phyloP scores from a whole-genome alignment of 2,329 filamentous ascomycete genomes.

The Pseudogymnoascus sp. region DNA sequence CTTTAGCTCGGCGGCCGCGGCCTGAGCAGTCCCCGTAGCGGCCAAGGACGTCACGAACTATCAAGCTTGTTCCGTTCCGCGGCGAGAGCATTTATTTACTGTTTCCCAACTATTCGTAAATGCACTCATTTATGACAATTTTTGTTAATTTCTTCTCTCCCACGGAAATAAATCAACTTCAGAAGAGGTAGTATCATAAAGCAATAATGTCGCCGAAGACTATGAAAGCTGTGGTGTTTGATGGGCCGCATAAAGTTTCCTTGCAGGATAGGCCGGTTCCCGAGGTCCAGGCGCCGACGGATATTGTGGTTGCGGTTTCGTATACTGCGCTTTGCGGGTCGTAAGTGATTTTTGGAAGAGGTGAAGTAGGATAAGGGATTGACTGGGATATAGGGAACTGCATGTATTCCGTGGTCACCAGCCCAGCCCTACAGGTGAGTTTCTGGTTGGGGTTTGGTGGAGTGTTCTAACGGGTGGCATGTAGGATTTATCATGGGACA shows the following conservation, averaged over 20 bases:
- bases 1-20: not conserved
- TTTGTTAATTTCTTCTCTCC: too few species aligned
- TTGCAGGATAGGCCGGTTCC: conserved; percentile 76
- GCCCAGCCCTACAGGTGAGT: conserved; percentile 42
- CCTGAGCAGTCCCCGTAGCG: not conserved
- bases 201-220: conserved; percentile 31
- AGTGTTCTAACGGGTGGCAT: not conserved
- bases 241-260: conserved; percentile 64
- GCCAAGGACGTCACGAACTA: not conserved
- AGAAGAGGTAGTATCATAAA: too few species aligned
- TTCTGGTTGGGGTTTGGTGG: not conserved
- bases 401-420: conserved; percentile 82
- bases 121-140: too few species aligned
- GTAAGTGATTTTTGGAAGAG: conserved; percentile 40
- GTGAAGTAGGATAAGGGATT: not conserved
- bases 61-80: too few species aligned
- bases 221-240: conserved; percentile 87
- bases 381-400: conserved; percentile 51
- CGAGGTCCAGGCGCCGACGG: conserved; percentile 57
- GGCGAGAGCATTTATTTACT: too few species aligned
- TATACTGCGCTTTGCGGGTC: conserved; percentile 83
- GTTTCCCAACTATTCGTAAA: too few species aligned
- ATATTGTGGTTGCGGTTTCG: conserved; percentile 75
- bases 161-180: too few species aligned
- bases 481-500: conserved; percentile 62